Evolutionary conservation across 1,284 basidiomycete species (phyloP), one percentile per base, ranked within the genome.

Genomic region (Phenoliferia sp.): DNA sequence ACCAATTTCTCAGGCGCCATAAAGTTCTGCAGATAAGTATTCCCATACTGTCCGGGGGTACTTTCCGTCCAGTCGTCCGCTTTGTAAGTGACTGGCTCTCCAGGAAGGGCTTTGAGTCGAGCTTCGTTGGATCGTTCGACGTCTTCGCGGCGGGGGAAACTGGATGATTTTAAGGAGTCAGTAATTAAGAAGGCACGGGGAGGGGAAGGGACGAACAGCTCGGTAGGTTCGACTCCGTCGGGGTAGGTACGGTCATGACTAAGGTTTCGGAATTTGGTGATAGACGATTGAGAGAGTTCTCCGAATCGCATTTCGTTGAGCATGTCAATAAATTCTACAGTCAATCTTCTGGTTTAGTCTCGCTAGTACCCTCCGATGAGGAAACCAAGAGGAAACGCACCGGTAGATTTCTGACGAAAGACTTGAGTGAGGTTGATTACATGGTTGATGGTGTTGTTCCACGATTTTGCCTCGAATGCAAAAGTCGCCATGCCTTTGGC

Each of bases 301-400:
- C 93, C 94, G 73, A 89, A 88, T 19, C 93, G 87, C 86, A 95
- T 90, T 76, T 92, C 88, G 76, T 95, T 95, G 56, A 97, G 80
- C 84, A 96, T 92, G 74, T 91, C 85, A 63, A 96, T 86, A 73
- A 96, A 95, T 62, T 83, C 92, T 90, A 71, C 16, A 10, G 9
- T n/a, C n/a, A n/a, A n/a, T n/a, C n/a, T n/a, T n/a, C n/a, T n/a
- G n/a, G n/a, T n/a, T n/a, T n/a, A 31, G 16, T 0, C 2, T 39
- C 26, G 26, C 26, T 10, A n/a, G 17, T 28, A 57, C 44, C 17
- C 16, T 12, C 61, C 6, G 32, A 57, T n/a, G 73, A 66, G 74
- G 73, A 61, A 61, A 68, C 26, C 74, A 71, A 33, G 75, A 73
- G 17, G 69, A 65, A 26, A 56, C 70, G 57, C 31, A 75, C 76